These are phyloP conservation scores for Pichia californica DNA, from an alignment of 805 yeast species.

Conservation along the genomic window DNA sequence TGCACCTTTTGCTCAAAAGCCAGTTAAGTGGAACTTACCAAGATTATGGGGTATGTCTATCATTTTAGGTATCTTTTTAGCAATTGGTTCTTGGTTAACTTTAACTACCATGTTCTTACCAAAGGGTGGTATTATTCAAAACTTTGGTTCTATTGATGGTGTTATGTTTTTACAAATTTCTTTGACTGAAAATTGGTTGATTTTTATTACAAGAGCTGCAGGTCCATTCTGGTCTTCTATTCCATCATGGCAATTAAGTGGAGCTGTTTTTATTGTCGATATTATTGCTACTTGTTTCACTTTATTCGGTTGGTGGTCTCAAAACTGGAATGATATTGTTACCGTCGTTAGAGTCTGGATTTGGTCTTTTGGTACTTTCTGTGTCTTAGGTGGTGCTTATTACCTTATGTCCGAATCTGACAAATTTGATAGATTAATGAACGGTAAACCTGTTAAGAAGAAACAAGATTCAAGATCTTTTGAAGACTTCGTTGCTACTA, in stretches of 20 bases:
- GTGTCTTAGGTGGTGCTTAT: conserved; percentile 90
- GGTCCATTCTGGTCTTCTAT: conserved; percentile 95
- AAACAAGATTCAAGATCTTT: conserved; percentile 54
- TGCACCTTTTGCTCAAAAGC: conserved; percentile 85
- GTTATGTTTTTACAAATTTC: conserved; percentile 86
- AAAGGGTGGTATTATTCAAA: conserved; percentile 87
- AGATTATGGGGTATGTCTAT: conserved; percentile 94
- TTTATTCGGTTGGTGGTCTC: conserved; percentile 93
- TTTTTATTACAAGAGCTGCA: conserved; percentile 89
- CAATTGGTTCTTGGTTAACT: conserved; percentile 87
- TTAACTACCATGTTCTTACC: conserved; percentile 83
- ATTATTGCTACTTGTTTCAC: conserved; percentile 83
- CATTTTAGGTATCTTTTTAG: conserved; percentile 71
- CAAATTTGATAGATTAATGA: conserved; percentile 69
- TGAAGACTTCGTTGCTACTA: conserved; percentile 76
- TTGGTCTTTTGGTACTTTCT: conserved; percentile 91
- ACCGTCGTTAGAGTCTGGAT: conserved; percentile 87
- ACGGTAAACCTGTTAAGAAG: conserved; percentile 59
- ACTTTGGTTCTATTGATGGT: conserved; percentile 88
- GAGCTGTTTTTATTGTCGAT: conserved; percentile 85
- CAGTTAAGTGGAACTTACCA: conserved; percentile 92
- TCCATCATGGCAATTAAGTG: conserved; percentile 92
- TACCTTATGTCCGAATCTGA: conserved; percentile 76
- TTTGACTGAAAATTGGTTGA: conserved; percentile 91
- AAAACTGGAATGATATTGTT: conserved; percentile 90